Evolutionary conservation across 108 stramenopile genomes (phyloP), one percentile per base, ranked within the genome.

Genomic region (Halocafeteria seosinensis): DNA sequence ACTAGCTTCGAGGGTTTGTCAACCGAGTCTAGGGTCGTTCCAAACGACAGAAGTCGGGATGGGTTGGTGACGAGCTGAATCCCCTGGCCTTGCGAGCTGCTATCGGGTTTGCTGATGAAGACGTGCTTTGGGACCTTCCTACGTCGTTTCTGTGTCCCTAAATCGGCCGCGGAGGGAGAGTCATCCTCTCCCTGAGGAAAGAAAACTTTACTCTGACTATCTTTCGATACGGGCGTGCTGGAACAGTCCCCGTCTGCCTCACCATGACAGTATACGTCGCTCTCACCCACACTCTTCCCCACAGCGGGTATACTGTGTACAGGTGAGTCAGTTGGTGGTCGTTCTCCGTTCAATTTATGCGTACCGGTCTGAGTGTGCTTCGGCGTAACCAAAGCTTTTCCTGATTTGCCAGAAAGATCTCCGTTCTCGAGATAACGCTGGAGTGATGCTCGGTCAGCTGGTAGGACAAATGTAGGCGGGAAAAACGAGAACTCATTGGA

Each of bases 21-120:
- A 17, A 17, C 21, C 11, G 34, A 17, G 27, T 31, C 53, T 28
- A 28, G 53, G 9, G 53, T 9, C 8, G 53, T 12, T 9, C 12
- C 11, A 5, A 8, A 5, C 8, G 53, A 53, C 84, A 71, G 53
- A 77, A 60, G 12, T 67, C 42, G 50, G 85, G 60, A 37, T 81
- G 77, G 17, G 79, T 62, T 31, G 30, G 12, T 38, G 31, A 86
- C 67, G 0, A 88, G 34, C 17, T 65, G 68, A 38, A 88, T 88
- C 6, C 87, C 87, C 29, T 84, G 77, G 27, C 87, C 85, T 6
- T 84, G 73, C 5, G 80, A 77, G 64, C 75, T 50, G 5, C 75
- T 76, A 27, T 84, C 76, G 0, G 87, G 87, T 64, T 88, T 88
- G 57, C 85, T 70, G 34, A 88, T 87, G 85, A 81, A 85, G 42